Evolutionary conservation across 2,329 filamentous ascomycete species (phyloP), one percentile per base, ranked within the genome.

Genomic region (Lachnellula hyalina): DNA sequence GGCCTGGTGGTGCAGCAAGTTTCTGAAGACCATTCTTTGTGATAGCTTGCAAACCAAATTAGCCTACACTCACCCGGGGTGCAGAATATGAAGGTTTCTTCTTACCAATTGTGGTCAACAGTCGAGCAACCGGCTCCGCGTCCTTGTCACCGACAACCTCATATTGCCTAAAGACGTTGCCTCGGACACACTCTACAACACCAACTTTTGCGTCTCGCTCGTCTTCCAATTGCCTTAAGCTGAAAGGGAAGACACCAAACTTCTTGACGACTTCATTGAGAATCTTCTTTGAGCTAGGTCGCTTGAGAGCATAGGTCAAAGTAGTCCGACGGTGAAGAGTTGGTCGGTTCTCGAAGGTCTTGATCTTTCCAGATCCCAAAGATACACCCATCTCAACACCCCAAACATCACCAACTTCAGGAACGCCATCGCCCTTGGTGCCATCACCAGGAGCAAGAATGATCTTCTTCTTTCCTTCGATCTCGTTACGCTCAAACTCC

Each of bases 241-340:
- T 96, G 84, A 99, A 99, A 66, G 94, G 94, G 82, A 99, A 99
- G 60, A 84, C 90, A 63, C 93, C 92, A 70, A 97, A 99, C 78
- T 93, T 96, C 85, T 93, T 95, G 73, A 95, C 87, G 58, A 96
- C 87, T 77, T 97, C 94, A 47, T 92, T 96, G 51, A 97, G 81
- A 49, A 93, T 87, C 75, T 95, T 90, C 71, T 93, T 85, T 51
- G 93, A 96, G 63, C 90, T 96, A 58, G 90, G 90, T 64, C 94
- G 87, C 85, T 97, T 99, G 63, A 99, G 81, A 58, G 85, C 86
- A 74, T 96, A 96, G 58, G 90, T 96, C 65, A 90, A 92, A 63
- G 84, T 86, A 55, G 94, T 97, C 68, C 93, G 89, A 71, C 93
- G 90, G 77, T 97, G 91, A 62, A 99, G 83, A 47, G 94, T 99